Conservation (phyloP, 2,329 filamentous ascomycete species). For the Harringtonia aguacate region DNA sequence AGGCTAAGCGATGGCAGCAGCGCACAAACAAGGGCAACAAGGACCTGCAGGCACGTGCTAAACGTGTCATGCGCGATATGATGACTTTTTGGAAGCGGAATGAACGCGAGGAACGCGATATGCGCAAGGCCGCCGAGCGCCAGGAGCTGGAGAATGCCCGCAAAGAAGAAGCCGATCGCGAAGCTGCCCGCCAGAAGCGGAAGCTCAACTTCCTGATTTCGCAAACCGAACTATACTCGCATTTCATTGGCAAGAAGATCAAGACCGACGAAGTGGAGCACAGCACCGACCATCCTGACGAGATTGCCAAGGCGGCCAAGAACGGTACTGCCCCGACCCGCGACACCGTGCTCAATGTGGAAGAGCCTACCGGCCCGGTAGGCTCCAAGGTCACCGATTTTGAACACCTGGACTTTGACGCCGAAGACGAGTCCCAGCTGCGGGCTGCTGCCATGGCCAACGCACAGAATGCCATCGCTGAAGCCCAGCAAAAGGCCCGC, state of each 20-base stretch:
- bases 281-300: constrained; percentile 72
- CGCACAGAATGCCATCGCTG: constrained; percentile 88
- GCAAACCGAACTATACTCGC: constrained; percentile 95
- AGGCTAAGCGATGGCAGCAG: constrained; percentile 93
- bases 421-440: constrained; percentile 76
- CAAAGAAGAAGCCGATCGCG: constrained; percentile 92
- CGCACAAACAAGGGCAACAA: constrained; percentile 98
- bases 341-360: constrained; percentile 27
- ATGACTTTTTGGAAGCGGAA: constrained; percentile 99
- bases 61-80: constrained; percentile 99
- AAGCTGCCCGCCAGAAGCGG: constrained; percentile 93
- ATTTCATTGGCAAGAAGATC: constrained; percentile 99
- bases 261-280: constrained; percentile 92
- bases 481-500: constrained; percentile 85
- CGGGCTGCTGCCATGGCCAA: constrained; percentile 85
- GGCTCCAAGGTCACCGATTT: constrained; percentile 79
- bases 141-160: constrained; percentile 95
- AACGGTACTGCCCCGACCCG: constrained; percentile 10
- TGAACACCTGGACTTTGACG: constrained; percentile 90
- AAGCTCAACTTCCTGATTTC: constrained; percentile 99
- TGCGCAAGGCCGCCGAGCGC: constrained; percentile 86
- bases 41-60: constrained; percentile 90
- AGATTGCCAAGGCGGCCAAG: constrained; percentile 40
- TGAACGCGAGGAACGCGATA: constrained; percentile 90
- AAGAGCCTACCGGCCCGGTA: constrained; percentile 41